These are phyloP conservation scores for Cercospora berteroae DNA, from an alignment of 2,329 filamentous ascomycete species.

Conservation along the genomic window DNA sequence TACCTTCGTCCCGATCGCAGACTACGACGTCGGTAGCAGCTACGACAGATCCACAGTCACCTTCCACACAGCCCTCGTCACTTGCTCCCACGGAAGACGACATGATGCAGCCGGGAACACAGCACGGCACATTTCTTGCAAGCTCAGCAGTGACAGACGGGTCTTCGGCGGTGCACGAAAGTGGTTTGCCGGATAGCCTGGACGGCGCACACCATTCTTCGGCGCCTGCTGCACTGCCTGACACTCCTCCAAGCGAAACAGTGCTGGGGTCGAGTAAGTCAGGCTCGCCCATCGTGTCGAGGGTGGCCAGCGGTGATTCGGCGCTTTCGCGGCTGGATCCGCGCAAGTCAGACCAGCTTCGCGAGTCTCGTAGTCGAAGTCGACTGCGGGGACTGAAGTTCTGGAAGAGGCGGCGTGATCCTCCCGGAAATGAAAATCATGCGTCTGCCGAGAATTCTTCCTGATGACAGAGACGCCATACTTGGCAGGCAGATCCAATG, in stretches of 20 bases:
- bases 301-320: conserved; percentile 31
- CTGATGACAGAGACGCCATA: not conserved
- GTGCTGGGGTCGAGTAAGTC: conserved; percentile 19
- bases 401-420: conserved; percentile 38
- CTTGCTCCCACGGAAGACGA: conserved; percentile 34
- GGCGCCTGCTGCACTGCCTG: conserved; percentile 24
- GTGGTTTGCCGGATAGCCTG: conserved; percentile 26
- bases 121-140: conserved; percentile 13
- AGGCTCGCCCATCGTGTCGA: conserved; percentile 27
- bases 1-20: conserved; percentile 36
- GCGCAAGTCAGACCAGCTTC: conserved; percentile 24
- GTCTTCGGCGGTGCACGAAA: conserved; percentile 18
- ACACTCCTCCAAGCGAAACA: conserved; percentile 24
- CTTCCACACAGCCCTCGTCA: conserved; percentile 38
- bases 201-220: conserved; percentile 28
- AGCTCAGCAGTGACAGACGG: conserved; percentile 23
- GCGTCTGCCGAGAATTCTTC: conserved; percentile 16
- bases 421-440: conserved; percentile 12
- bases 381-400: conserved; percentile 39
- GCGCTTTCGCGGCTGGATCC: conserved; percentile 15
- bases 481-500: not conserved
- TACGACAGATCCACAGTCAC: conserved; percentile 32
- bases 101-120: conserved; percentile 14
- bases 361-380: conserved; percentile 38
- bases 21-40: conserved; percentile 37